Percentiles rank a stretch among this genome's conserved stretches.
Evolutionary conservation across 2,329 filamentous ascomycete species (phyloP).

Genomic region (Madurella fahalii): DNA sequence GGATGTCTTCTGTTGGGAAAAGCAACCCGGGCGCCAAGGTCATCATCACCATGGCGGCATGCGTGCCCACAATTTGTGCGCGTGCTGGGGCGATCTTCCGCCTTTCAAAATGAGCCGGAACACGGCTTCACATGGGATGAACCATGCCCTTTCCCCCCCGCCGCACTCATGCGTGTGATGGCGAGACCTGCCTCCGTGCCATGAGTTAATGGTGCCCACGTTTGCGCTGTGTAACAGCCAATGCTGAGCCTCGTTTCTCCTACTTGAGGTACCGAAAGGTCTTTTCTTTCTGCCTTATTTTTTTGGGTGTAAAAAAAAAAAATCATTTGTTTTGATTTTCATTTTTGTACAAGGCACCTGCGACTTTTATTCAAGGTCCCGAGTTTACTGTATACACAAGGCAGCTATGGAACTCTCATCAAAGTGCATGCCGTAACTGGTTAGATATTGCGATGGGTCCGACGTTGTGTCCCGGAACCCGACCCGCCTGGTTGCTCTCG

Average conservation of each 20-base stretch:
- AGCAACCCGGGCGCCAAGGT: background rate
- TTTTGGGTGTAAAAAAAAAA: too few relatives aligned
- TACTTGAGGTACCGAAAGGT: too few relatives aligned
- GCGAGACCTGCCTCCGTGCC: slow-evolving; percentile 5
- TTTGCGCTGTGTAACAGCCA: background rate
- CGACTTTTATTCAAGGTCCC: too few relatives aligned
- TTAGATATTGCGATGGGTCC: too few relatives aligned
- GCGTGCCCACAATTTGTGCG: slow-evolving; percentile 14
- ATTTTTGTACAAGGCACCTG: too few relatives aligned
- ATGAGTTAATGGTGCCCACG: background rate
- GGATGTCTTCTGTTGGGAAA: too few relatives aligned
- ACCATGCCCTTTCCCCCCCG: background rate
- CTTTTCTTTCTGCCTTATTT: too few relatives aligned
- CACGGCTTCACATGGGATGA: slow-evolving; percentile 4
- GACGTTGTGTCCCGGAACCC: background rate
- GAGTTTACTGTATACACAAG: too few relatives aligned
- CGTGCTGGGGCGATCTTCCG: slow-evolving; percentile 15
- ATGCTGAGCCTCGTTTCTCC: background rate
- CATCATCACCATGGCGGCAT: slow-evolving; percentile 1
- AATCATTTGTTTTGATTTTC: too few relatives aligned
- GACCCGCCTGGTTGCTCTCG: slow-evolving; percentile 5
- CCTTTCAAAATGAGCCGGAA: slow-evolving; percentile 1
- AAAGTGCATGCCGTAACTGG: too few relatives aligned
- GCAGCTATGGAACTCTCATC: too few relatives aligned
- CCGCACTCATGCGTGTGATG: slow-evolving; percentile 18